A percentile compares a stretch with the other conserved stretches of the same genome.
phyloP scores from a whole-genome alignment of 106 monocot genomes.

The Platanthera zijinensis region DNA sequence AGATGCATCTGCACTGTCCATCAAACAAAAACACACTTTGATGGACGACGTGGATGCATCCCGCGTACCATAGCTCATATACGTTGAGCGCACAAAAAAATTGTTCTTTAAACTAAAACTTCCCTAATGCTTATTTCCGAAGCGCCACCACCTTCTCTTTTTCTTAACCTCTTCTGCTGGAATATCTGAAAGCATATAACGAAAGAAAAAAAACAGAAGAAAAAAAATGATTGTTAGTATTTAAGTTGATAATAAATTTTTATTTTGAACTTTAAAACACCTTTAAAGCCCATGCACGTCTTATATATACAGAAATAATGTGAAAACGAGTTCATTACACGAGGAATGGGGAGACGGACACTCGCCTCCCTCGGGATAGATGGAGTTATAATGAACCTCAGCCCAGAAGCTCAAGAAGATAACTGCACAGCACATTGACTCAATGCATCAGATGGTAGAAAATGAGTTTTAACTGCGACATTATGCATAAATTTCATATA shows the following conservation, averaged over 20 bases:
- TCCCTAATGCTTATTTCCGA: conserved; percentile 30
- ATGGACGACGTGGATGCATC: too few relatives aligned
- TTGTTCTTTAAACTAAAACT: neutral
- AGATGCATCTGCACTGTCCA: too few relatives aligned
- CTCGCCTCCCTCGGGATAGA: conserved; percentile 69
- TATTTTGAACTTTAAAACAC: neutral
- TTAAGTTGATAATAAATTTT: neutral
- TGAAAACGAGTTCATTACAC: too few relatives aligned
- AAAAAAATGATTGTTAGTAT: too few relatives aligned
- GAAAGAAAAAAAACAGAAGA: neutral
- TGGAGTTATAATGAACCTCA: conserved; percentile 83
- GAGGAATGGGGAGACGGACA: neutral
- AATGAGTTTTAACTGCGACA: too few relatives aligned
- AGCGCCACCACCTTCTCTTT: conserved; percentile 62
- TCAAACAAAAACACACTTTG: too few relatives aligned
- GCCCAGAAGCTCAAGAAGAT: conserved; percentile 85
- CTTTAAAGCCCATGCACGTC: neutral
- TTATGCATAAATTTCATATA: too few relatives aligned
- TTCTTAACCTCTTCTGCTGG: conserved; percentile 35
- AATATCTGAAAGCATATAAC: conserved; percentile 31
- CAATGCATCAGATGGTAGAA: neutral
- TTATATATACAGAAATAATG: neutral
- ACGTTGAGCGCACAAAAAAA: too few relatives aligned
- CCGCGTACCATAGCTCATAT: too few relatives aligned
- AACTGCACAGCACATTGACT: conserved; percentile 24